Evolutionary conservation across 2,329 filamentous ascomycete genomes (phyloP).

Genomic region (Pseudogymnoascus verrucosus): DNA sequence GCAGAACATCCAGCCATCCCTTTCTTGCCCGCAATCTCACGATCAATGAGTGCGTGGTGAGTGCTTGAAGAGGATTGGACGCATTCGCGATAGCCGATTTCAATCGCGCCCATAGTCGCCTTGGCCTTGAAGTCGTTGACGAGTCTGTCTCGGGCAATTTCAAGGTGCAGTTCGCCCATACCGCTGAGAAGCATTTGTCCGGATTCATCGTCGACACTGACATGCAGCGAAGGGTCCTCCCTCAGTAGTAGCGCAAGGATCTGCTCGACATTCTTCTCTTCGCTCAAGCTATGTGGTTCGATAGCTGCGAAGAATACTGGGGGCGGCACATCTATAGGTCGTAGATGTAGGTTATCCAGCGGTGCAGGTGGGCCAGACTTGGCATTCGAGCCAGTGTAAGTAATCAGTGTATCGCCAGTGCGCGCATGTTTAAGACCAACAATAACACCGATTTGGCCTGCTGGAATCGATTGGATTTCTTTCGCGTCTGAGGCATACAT

Average conservation of each 20-base stretch:
- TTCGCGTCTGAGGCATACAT: constrained; percentile 86
- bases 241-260: constrained; percentile 70
- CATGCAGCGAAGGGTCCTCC: constrained; percentile 87
- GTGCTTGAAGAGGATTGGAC: constrained; percentile 50
- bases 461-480: constrained; percentile 69
- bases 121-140: constrained; percentile 83
- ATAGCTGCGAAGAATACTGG: constrained; percentile 96
- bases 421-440: constrained; percentile 83
- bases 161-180: constrained; percentile 93
- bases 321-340: constrained; percentile 81
- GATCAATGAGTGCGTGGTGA: constrained; percentile 62
- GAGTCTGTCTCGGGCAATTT: constrained; percentile 82
- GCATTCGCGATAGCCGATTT: constrained; percentile 91
- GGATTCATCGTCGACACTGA: constrained; percentile 77
- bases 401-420: constrained; percentile 85
- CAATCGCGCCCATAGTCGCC: constrained; percentile 78
- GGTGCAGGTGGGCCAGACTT: constrained; percentile 58
- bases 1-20: constrained; percentile 72
- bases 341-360: constrained; percentile 69
- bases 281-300: constrained; percentile 68
- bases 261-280: constrained; percentile 71
- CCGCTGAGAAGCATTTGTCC: constrained; percentile 90
- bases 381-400: constrained; percentile 54
- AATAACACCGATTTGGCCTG: constrained; percentile 91
- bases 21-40: constrained; percentile 68